Conservation (phyloP, 2,329 filamentous ascomycete species). For the Xenosphaeropsis pyriputrescens region DNA sequence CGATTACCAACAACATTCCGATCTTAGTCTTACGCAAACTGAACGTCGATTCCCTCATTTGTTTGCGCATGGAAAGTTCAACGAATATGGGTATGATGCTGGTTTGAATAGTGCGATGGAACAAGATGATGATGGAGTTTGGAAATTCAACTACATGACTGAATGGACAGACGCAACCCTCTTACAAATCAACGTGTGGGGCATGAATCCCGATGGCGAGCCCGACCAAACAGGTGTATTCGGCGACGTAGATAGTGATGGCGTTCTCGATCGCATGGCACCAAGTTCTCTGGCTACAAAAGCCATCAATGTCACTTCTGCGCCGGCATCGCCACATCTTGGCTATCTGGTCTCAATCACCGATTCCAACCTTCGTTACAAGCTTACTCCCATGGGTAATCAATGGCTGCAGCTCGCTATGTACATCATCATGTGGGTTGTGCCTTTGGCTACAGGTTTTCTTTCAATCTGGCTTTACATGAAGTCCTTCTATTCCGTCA, state of each 20-base stretch:
- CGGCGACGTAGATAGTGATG: slow-evolving; percentile 45
- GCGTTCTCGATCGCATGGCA: slow-evolving; percentile 42
- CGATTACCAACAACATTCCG: slow-evolving; percentile 42
- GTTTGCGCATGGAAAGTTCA: slow-evolving; percentile 45
- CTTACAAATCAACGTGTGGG: slow-evolving; percentile 23
- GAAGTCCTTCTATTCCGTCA: slow-evolving; percentile 33
- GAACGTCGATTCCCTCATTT: slow-evolving; percentile 44
- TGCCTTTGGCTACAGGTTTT: slow-evolving; percentile 33
- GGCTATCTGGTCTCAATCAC: slow-evolving; percentile 38
- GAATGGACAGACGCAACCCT: slow-evolving; percentile 35
- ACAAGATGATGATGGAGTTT: slow-evolving; percentile 31
- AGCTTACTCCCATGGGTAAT: slow-evolving; percentile 35
- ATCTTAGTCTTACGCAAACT: slow-evolving; percentile 34
- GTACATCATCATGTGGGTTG: slow-evolving; percentile 33
- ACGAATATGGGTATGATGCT: slow-evolving; percentile 47
- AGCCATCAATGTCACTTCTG: slow-evolving; percentile 40
- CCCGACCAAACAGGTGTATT: slow-evolving; percentile 43
- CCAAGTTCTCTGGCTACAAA: slow-evolving; percentile 39
- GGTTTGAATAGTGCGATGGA: slow-evolving; percentile 38
- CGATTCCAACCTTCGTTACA: slow-evolving; percentile 36
- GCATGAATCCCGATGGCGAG: slow-evolving; percentile 46
- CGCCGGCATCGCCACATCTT: slow-evolving; percentile 35
- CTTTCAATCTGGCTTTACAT: slow-evolving; percentile 40
- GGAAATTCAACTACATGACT: slow-evolving; percentile 45
- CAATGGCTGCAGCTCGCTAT: slow-evolving; percentile 34